Evolutionary conservation across 331 rosid species (phyloP), one percentile per base, ranked within the genome.

Genomic region (Prunus yedoensis): DNA sequence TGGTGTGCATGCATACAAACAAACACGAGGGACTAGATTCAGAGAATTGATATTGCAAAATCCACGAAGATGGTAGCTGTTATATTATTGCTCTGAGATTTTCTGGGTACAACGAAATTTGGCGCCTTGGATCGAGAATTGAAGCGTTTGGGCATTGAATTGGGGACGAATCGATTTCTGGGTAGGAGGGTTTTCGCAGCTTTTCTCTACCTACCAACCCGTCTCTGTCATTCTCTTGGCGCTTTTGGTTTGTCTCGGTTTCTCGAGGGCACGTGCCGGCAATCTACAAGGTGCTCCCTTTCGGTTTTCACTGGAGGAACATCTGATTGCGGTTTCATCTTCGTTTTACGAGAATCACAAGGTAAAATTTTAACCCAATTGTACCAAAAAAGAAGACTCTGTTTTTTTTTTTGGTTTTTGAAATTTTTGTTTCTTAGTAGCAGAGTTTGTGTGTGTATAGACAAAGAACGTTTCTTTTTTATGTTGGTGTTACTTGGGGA

Each of bases 191-290:
- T 49, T 65, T 74, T 68, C 60, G 27, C 27, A 8, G 63, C 13
- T 56, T 58, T 45, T 20, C 27, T 70, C 45, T 53, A 54, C 74
- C 74, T 52, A 71, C 41, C 20, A 7, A 62, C n/a, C 78, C 71
- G 64, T 71, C 30, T 52, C 35, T 63, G 4, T 62, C 74, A 68
- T 70, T 49, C n/a, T 65, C 9, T 21, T 62, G 43, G 79, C 76
- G 71, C 79, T 84, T 73, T 73, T 59, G 72, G 74, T 71, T 69
- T 8, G 77, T 81, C 83, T 41, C 84, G 84, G 87, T 76, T 83
- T 87, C 68, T 68, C 73, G 59, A 72, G 82, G 66, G 62, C 75
- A 68, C 89, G 83, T 72, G 87, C 78, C 68, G 68, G 74, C 4
- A 77, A 79, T 78, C 71, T 68, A 74, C 21, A 21, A 21, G 21